Evolutionary conservation across 139 green algal genomes (phyloP).

Genomic region (Picochlorum sp.): DNA sequence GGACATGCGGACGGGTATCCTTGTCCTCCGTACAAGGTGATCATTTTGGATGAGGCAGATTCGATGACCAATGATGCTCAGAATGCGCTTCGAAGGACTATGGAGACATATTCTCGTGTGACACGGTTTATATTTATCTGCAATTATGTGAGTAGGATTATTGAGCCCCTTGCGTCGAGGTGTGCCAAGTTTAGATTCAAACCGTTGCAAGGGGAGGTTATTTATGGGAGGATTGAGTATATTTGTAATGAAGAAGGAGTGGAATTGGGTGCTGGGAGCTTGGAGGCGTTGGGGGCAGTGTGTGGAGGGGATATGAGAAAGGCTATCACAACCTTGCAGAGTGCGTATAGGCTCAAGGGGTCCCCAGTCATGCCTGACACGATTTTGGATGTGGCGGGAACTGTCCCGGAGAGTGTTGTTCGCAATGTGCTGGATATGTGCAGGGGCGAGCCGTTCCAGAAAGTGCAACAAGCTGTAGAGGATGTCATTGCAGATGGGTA

Average conservation of each 20-base stretch:
- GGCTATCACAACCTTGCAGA: constrained; percentile 87
- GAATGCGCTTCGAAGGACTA: constrained; percentile 93
- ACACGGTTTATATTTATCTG: constrained; percentile 97
- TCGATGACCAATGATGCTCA: constrained; percentile 92
- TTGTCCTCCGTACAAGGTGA: constrained; percentile 91
- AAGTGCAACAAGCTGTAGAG: constrained; percentile 36
- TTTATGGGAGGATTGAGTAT: constrained; percentile 54
- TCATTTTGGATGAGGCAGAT: constrained; percentile 97
- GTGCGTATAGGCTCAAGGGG: constrained; percentile 42
- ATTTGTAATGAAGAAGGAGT: constrained; percentile 76
- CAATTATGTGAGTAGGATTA: constrained; percentile 99
- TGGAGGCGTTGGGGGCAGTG: constrained; percentile 53
- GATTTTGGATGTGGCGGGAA: constrained; percentile 42
- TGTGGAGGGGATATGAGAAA: constrained; percentile 78
- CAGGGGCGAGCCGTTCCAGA: constrained; percentile 15
- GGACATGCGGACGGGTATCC: constrained; percentile 64
- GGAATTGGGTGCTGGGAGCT: constrained; percentile 37
- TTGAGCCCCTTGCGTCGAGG: constrained; percentile 87
- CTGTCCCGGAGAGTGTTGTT: constrained; percentile 27
- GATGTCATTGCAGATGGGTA: constrained; percentile 72
- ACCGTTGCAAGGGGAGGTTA: constrained; percentile 46
- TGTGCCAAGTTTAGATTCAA: constrained; percentile 89
- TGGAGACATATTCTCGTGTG: constrained; percentile 90
- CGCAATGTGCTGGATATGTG: constrained; percentile 29
- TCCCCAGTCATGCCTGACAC: constrained; percentile 25